phyloP scores from a whole-genome alignment of 2,329 filamentous ascomycete species.

The Aspergillus uvarum region DNA sequence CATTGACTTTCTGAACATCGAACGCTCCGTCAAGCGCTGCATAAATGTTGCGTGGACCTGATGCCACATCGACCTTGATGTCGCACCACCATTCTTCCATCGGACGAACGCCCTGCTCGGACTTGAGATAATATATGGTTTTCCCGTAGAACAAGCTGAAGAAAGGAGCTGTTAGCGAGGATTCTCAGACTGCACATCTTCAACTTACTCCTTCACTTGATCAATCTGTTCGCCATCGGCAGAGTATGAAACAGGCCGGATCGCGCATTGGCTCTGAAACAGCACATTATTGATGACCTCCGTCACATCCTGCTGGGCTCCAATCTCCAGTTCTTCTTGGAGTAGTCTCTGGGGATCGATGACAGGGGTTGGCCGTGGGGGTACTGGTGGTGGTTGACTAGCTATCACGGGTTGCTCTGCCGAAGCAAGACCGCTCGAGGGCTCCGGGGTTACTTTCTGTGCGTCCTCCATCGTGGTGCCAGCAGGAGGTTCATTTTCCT shows the following conservation, averaged over 20 bases:
- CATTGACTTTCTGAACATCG: constrained; percentile 71
- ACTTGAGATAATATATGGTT: constrained; percentile 47
- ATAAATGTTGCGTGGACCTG: constrained; percentile 68
- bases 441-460: constrained; percentile 16
- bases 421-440: constrained; percentile 9
- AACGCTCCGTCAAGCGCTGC: constrained; percentile 83
- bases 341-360: constrained; percentile 36
- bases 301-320: constrained; percentile 88
- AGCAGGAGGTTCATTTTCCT: constrained; percentile 39
- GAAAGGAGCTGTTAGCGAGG: not conserved
- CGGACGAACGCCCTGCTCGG: constrained; percentile 46
- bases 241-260: constrained; percentile 67
- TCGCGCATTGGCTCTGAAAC: constrained; percentile 85
- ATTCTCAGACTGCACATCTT: not conserved
- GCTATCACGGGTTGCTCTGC: constrained; percentile 35
- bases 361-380: constrained; percentile 50
- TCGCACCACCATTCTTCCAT: constrained; percentile 63
- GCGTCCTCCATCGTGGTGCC: constrained; percentile 24
- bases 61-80: constrained; percentile 59
- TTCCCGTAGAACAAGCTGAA: constrained; percentile 52
- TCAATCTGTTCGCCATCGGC: constrained; percentile 76
- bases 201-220: constrained; percentile 63
- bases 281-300: constrained; percentile 94
- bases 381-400: constrained; percentile 58
- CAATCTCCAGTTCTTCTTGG: constrained; percentile 55